phyloP scores from a whole-genome alignment of 1,139 yeast genomes.

The Yamadazyma atmosphaerica region DNA sequence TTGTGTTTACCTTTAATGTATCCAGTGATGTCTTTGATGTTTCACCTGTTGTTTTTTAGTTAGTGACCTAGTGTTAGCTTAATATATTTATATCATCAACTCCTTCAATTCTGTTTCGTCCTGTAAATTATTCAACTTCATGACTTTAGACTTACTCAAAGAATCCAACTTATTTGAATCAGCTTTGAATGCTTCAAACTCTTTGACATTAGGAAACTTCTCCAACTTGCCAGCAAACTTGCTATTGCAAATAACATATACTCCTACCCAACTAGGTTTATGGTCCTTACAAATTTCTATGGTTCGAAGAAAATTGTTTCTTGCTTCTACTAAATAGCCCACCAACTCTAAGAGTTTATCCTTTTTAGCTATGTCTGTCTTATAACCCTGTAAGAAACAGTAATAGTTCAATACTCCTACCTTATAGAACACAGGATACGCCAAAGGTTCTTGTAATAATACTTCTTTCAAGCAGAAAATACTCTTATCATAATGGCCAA shows the following conservation, averaged over 20 bases:
- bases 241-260: slow-evolving; percentile 40
- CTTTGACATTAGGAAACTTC: slow-evolving; percentile 18
- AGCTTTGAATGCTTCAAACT: slow-evolving; percentile 23
- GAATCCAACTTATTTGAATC: slow-evolving; percentile 22
- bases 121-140: slow-evolving; percentile 15
- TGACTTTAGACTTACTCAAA: slow-evolving; percentile 22
- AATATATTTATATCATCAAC: slow-evolving; percentile 1
- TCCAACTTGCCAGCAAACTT: slow-evolving; percentile 23
- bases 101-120: slow-evolving; percentile 5
- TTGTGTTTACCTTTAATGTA: too few relatives aligned
- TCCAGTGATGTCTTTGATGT: too few relatives aligned
- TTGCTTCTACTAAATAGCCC: slow-evolving; percentile 31
- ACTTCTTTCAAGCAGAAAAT: slow-evolving; percentile 70
- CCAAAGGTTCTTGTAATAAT: slow-evolving; percentile 64
- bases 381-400: slow-evolving; percentile 22
- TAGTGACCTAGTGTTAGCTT: too few relatives aligned
- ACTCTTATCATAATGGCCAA: slow-evolving; percentile 70
- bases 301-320: slow-evolving; percentile 63
- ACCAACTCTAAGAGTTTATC: slow-evolving; percentile 25
- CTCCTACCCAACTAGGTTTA: slow-evolving; percentile 76
- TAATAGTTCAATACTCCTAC: slow-evolving; percentile 45
- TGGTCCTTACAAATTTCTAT: slow-evolving; percentile 74
- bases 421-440: slow-evolving; percentile 68
- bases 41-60: too few relatives aligned
- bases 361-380: slow-evolving; percentile 20